A percentile compares a stretch with the other conserved stretches of the same genome.
Conservation (phyloP, 2,329 filamentous ascomycete genomes). For the Aspergillus awamori region DNA sequence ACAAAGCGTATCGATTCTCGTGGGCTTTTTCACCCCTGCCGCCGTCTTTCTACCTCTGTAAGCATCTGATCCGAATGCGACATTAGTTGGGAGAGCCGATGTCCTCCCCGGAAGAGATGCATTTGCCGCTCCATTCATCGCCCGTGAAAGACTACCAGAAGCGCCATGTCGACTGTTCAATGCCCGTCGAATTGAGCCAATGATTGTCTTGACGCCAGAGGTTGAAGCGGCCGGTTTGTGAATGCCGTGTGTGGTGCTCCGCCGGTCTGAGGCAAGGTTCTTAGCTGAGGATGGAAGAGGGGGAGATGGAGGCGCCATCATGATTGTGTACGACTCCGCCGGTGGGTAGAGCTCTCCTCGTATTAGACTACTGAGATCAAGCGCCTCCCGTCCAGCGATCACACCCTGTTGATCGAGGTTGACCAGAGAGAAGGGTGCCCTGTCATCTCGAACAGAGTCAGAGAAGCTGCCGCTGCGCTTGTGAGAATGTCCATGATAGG, state of each 20-base stretch:
- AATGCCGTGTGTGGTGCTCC: conserved; percentile 33
- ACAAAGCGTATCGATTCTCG: conserved; percentile 81
- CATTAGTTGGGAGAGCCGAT: conserved; percentile 47
- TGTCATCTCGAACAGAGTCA: conserved; percentile 75
- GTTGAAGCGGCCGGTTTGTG: conserved; percentile 32
- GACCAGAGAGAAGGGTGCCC: conserved; percentile 55
- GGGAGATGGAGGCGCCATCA: conserved; percentile 57
- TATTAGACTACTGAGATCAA: conserved; percentile 81
- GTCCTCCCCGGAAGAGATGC: conserved; percentile 42
- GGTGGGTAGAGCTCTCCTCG: conserved; percentile 84
- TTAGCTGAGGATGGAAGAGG: conserved; percentile 36
- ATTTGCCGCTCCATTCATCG: conserved; percentile 37
- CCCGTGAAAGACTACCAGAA: conserved; percentile 36
- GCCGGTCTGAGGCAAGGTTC: conserved; percentile 29
- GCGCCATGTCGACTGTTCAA: conserved; percentile 63
- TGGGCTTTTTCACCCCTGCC: conserved; percentile 48
- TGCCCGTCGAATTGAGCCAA: conserved; percentile 82
- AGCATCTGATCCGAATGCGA: conserved; percentile 49
- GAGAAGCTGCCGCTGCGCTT: conserved; percentile 86
- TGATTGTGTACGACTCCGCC: conserved; percentile 76
- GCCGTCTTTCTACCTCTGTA: conserved; percentile 45
- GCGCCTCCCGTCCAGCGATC: conserved; percentile 60
- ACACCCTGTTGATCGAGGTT: conserved; percentile 46
- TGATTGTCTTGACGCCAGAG: conserved; percentile 80
- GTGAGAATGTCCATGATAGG: conserved; percentile 61